Percentiles rank a stretch among this genome's conserved stretches.
These are phyloP conservation scores for Verticillium tricorpus DNA, from an alignment of 2,329 filamentous ascomycete species.

Conservation along the genomic window DNA sequence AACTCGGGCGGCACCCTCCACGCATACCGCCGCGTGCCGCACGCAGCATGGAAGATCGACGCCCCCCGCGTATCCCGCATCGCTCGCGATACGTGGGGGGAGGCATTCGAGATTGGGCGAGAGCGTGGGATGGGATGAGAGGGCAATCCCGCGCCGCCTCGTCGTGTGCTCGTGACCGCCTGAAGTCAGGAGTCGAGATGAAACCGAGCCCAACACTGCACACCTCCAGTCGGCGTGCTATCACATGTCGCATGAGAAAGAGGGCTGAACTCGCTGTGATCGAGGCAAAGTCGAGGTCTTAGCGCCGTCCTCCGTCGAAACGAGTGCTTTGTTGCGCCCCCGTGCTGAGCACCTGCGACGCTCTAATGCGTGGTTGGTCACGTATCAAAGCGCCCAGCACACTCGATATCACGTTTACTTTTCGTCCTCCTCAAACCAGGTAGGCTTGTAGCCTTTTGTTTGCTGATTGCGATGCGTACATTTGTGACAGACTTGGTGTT, in stretches of 20 bases:
- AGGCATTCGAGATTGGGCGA: background rate
- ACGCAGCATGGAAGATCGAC: background rate
- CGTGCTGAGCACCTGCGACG: background rate
- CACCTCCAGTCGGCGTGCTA: background rate
- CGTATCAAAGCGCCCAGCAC: background rate
- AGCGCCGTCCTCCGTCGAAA: background rate
- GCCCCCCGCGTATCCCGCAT: background rate
- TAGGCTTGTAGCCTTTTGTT: background rate
- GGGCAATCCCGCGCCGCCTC: background rate
- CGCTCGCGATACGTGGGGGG: background rate
- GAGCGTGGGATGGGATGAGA: background rate
- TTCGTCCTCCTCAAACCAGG: background rate
- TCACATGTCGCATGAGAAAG: background rate
- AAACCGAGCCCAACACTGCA: background rate
- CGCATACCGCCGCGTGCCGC: background rate
- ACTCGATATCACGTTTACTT: background rate
- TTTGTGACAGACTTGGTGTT: background rate
- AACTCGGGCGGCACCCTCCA: background rate
- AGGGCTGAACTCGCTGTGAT: background rate
- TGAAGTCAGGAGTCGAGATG: background rate
- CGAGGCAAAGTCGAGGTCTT: background rate
- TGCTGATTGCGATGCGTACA: background rate
- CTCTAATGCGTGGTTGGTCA: background rate
- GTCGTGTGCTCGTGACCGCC: background rate
- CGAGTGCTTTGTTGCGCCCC: background rate